Conservation (phyloP, 352 stramenopile genomes). For the Globisporangium iwayamae region DNA sequence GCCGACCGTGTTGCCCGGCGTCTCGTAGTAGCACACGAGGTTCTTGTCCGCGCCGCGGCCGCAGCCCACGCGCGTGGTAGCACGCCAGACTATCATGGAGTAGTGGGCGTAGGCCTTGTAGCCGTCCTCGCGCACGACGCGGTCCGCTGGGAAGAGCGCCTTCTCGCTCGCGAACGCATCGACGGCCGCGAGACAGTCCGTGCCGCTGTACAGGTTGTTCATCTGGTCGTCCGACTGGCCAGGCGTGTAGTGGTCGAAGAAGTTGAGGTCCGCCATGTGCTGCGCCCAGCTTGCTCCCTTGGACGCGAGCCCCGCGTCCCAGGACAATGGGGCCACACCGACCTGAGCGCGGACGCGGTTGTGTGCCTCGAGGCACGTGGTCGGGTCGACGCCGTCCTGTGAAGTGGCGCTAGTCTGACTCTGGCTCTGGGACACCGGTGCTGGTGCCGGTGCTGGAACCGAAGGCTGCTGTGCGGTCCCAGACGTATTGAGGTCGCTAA, state of each 20-base stretch:
- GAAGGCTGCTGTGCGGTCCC: background rate
- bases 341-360: conserved; percentile 14
- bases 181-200: conserved; percentile 9
- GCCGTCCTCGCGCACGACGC: conserved; percentile 10
- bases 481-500: background rate
- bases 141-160: conserved; percentile 11
- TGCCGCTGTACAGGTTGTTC: conserved; percentile 22
- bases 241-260: conserved; percentile 16
- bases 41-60: conserved; percentile 14
- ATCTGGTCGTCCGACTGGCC: conserved; percentile 14
- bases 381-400: conserved; percentile 10
- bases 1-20: conserved; percentile 13
- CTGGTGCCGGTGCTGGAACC: too few species aligned
- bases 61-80: conserved; percentile 16
- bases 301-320: conserved; percentile 9
- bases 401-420: background rate
- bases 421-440: background rate
- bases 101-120: conserved; percentile 17
- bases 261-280: conserved; percentile 16
- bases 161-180: conserved; percentile 13
- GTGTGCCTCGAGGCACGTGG: conserved; percentile 12
- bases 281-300: conserved; percentile 13
- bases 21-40: conserved; percentile 19
- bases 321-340: conserved; percentile 8
- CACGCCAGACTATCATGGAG: conserved; percentile 18